A percentile compares a stretch with the other conserved stretches of the same genome.
These are phyloP conservation scores for Silene uniflora DNA, from an alignment of 148 eudicot species.

Conservation along the genomic window DNA sequence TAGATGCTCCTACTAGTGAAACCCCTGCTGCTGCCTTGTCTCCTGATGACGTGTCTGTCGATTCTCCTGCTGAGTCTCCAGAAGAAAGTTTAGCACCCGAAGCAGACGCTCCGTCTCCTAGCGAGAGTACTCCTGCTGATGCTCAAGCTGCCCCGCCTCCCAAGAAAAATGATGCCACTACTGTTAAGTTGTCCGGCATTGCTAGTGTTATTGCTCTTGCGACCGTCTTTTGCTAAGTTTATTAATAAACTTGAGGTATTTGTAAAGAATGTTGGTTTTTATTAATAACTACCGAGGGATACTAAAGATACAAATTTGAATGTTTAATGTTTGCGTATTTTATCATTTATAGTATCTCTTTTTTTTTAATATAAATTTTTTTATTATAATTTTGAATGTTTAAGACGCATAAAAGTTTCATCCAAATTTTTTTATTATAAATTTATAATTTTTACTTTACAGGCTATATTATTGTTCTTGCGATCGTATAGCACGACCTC, in stretches of 20 bases:
- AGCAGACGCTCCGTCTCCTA: constrained; percentile 9
- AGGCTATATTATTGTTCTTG: too few relatives aligned
- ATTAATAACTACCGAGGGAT: neutral
- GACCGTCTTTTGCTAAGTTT: neutral
- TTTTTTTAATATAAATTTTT: too few relatives aligned
- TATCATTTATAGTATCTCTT: too few relatives aligned
- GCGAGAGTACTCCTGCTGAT: constrained; percentile 16
- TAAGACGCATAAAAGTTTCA: too few relatives aligned
- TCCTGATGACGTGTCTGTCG: neutral
- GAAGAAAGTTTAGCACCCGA: neutral
- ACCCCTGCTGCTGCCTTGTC: neutral
- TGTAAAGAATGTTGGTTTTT: neutral
- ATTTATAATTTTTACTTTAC: too few relatives aligned
- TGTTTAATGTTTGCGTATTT: too few relatives aligned
- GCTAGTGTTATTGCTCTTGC: neutral
- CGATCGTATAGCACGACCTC: too few relatives aligned
- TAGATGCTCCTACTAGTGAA: neutral
- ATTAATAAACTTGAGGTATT: neutral
- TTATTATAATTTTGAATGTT: too few relatives aligned
- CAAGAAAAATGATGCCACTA: neutral
- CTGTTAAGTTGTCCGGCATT: neutral
- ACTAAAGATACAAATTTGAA: neutral
- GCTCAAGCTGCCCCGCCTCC: neutral
- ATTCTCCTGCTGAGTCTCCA: constrained; percentile 9
- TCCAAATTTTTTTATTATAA: too few relatives aligned